Percentiles rank a stretch among this genome's conserved stretches.
These are phyloP conservation scores for Cystobasidium sp. DNA, from an alignment of 1,284 basidiomycete species.

Conservation along the genomic window DNA sequence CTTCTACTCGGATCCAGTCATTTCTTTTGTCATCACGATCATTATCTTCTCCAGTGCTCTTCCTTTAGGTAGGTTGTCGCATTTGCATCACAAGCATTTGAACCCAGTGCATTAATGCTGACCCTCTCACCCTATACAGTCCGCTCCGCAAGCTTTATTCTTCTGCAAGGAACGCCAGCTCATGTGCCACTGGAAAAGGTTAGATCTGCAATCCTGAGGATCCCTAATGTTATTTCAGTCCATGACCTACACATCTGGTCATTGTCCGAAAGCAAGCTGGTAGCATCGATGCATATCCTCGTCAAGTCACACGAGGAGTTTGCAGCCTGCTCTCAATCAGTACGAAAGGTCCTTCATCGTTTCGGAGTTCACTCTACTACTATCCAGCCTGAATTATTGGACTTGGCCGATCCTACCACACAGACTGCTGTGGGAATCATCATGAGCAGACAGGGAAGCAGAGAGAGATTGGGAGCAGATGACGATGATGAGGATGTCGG, in stretches of 20 bases:
- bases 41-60: slow-evolving; percentile 97
- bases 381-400: slow-evolving; percentile 55
- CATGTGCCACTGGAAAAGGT: slow-evolving; percentile 87
- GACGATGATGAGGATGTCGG: slow-evolving; percentile 41
- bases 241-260: slow-evolving; percentile 98
- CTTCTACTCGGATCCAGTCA: slow-evolving; percentile 89
- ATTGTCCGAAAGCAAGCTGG: slow-evolving; percentile 81
- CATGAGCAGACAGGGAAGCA: slow-evolving; percentile 35
- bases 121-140: slow-evolving; percentile 61
- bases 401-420: slow-evolving; percentile 19
- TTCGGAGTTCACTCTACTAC: slow-evolving; percentile 86
- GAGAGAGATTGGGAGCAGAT: slow-evolving; percentile 7
- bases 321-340: slow-evolving; percentile 84
- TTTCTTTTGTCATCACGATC: slow-evolving; percentile 90
- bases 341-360: slow-evolving; percentile 79
- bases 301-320: slow-evolving; percentile 74
- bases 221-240: slow-evolving; percentile 86
- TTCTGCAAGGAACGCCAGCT: slow-evolving; percentile 93
- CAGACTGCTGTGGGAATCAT: slow-evolving; percentile 29
- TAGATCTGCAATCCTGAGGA: slow-evolving; percentile 73
- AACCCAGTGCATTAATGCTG: slow-evolving; percentile 39
- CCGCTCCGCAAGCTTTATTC: slow-evolving; percentile 90
- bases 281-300: slow-evolving; percentile 94
- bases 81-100: neutral
- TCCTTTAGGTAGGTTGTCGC: slow-evolving; percentile 74